Conservation (phyloP, 2,329 filamentous ascomycete species). For the Colletotrichum lupini region DNA sequence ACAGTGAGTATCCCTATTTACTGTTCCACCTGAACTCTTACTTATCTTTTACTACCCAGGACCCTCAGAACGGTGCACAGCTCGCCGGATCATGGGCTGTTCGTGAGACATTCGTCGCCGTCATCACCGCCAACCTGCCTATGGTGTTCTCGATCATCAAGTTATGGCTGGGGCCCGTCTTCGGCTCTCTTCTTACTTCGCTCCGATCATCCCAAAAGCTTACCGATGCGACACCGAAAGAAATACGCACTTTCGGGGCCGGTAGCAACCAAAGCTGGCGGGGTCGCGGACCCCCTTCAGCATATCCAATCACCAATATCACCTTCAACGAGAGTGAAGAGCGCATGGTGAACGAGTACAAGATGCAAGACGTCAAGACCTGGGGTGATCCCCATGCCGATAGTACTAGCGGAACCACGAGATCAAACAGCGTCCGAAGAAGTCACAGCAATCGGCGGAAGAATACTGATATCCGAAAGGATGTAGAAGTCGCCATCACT, state of each 20-base stretch:
- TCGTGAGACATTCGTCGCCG: neutral
- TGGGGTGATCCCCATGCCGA: conserved; percentile 56
- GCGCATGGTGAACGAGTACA: conserved; percentile 55
- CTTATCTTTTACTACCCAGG: neutral
- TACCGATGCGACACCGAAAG: neutral
- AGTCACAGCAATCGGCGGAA: neutral
- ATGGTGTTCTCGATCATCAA: neutral
- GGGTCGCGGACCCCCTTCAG: conserved; percentile 44
- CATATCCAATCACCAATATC: conserved; percentile 49
- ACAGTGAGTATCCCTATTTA: neutral
- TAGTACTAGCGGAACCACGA: conserved; percentile 40
- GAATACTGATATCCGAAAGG: neutral
- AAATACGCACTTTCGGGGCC: conserved; percentile 13
- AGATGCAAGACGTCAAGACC: conserved; percentile 46
- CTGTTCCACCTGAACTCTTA: neutral
- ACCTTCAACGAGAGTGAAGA: conserved; percentile 52
- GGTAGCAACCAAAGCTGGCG: conserved; percentile 46
- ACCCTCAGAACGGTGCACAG: neutral
- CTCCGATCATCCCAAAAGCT: neutral
- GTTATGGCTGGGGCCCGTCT: neutral
- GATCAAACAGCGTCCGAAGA: neutral
- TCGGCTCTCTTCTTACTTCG: neutral
- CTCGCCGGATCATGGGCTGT: neutral
- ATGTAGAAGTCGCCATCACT: neutral
- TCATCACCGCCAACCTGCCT: neutral